Conservation (phyloP, 306 rosid genomes). For the Cicer judaicum region DNA sequence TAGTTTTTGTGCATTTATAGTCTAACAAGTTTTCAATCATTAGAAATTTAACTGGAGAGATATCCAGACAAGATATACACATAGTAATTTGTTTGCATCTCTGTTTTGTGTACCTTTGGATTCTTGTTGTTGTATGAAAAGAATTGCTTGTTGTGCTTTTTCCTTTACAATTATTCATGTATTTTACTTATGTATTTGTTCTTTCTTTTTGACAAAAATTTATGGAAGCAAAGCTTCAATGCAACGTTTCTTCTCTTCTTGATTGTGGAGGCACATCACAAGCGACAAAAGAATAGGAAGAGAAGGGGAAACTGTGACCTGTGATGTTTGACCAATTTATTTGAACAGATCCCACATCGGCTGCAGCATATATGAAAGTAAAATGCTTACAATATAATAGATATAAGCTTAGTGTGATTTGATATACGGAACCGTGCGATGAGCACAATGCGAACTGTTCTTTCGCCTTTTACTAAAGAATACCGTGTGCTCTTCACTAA, state of each 20-base stretch:
- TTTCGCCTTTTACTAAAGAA: conserved; percentile 59
- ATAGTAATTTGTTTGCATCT: conserved; percentile 43
- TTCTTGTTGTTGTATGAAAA: conserved; percentile 61
- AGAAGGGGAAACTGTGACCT: neutral
- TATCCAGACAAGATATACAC: conserved; percentile 53
- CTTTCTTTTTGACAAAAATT: too few species aligned
- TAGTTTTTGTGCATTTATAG: conserved; percentile 56
- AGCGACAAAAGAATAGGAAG: neutral
- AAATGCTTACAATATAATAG: neutral
- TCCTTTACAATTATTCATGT: too few species aligned
- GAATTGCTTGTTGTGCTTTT: conserved; percentile 48
- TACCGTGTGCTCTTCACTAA: conserved; percentile 36
- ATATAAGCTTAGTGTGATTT: fast-evolving
- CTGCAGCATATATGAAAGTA: too few species aligned
- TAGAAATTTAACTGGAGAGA: conserved; percentile 54
- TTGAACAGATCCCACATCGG: conserved; percentile 13
- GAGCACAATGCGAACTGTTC: conserved; percentile 51
- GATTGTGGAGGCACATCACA: neutral
- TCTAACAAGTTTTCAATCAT: conserved; percentile 48
- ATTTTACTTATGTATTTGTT: too few species aligned
- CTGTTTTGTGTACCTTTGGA: conserved; percentile 47
- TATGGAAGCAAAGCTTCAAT: neutral
- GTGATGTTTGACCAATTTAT: neutral
- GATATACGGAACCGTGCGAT: conserved; percentile 42
- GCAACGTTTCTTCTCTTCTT: neutral